Evolutionary conservation across 305 asterid species (phyloP).

Genomic region (Rubia occidens): DNA sequence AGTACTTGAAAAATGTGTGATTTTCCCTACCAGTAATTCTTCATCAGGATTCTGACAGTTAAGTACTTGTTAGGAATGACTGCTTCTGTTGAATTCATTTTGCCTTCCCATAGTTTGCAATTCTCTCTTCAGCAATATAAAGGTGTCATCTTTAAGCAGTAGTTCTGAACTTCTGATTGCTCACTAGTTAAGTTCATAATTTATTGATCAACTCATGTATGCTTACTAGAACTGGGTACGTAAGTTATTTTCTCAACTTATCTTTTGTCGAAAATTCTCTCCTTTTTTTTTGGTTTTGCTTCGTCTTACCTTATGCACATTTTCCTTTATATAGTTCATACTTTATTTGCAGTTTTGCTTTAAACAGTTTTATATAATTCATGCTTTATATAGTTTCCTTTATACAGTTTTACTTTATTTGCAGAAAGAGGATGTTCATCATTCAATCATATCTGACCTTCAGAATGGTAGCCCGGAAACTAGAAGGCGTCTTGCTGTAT

Average conservation of each 20-base stretch:
- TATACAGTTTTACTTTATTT: slow-evolving; percentile 10
- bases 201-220: not conserved
- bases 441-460: slow-evolving; percentile 95
- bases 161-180: not conserved
- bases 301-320: not conserved
- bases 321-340: not conserved
- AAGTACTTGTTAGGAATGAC: not conserved
- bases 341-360: not conserved
- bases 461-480: slow-evolving; percentile 96
- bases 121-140: not conserved
- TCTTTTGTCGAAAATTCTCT: not conserved
- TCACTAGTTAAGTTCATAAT: not conserved
- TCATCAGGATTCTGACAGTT: not conserved
- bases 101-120: too few relatives aligned
- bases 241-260: not conserved
- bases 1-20: not conserved
- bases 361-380: slow-evolving; percentile 1
- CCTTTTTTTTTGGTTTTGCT: not conserved
- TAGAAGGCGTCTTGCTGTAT: slow-evolving; percentile 93
- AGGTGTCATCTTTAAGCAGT: not conserved
- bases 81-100: slow-evolving; percentile 7
- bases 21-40: slow-evolving; percentile 1
- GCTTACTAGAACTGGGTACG: not conserved
- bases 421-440: slow-evolving; percentile 99
- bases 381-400: not conserved